Conservation (phyloP, 176 grass and related monocot genomes). For the Carex parvula region DNA sequence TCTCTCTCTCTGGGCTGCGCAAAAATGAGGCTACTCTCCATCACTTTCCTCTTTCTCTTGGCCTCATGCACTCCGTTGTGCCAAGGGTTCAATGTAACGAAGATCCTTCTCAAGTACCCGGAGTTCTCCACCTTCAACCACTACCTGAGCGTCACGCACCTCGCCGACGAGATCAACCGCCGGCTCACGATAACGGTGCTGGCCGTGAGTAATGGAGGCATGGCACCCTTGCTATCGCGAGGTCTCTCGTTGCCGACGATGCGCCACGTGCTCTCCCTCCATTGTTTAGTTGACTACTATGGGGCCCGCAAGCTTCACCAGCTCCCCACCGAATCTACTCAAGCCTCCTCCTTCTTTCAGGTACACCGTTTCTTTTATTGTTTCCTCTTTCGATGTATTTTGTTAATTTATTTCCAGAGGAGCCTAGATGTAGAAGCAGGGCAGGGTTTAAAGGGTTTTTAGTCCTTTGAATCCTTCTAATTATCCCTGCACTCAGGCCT, state of each 20-base stretch:
- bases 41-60: conserved; percentile 29
- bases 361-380: neutral
- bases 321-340: neutral
- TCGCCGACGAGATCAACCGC: conserved; percentile 41
- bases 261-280: conserved; percentile 27
- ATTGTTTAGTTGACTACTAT: conserved; percentile 51
- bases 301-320: conserved; percentile 36
- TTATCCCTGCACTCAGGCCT: neutral
- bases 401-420: neutral
- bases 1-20: neutral
- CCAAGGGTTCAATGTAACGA: conserved; percentile 43
- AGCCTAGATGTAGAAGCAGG: neutral
- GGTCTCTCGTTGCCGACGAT: conserved; percentile 1
- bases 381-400: neutral
- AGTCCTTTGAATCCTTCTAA: neutral
- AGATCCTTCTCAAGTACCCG: conserved; percentile 36
- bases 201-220: conserved; percentile 35
- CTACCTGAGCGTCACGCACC: conserved; percentile 36
- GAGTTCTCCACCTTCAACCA: conserved; percentile 47
- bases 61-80: neutral
- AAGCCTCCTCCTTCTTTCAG: conserved; percentile 37
- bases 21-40: neutral
- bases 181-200: conserved; percentile 45
- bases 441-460: conserved; percentile 13
- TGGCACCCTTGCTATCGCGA: conserved; percentile 9